Percentiles rank a stretch among this genome's conserved stretches.
These are phyloP conservation scores for Trifolium fragiferum DNA, from an alignment of 306 rosid species.

Conservation along the genomic window DNA sequence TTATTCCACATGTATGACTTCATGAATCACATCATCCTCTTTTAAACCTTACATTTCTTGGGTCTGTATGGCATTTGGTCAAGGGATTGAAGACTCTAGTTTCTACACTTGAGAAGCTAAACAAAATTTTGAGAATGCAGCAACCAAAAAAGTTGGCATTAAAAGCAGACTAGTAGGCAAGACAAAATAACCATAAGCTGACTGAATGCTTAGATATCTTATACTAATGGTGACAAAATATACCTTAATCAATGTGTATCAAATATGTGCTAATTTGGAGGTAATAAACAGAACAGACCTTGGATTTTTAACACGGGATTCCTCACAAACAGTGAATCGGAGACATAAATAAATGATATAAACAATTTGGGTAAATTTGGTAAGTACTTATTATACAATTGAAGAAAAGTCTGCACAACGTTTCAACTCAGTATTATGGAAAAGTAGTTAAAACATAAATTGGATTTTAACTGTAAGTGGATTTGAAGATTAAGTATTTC, in stretches of 20 bases:
- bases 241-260: too few relatives aligned
- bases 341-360: too few relatives aligned
- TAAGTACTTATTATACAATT: too few relatives aligned
- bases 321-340: too few relatives aligned
- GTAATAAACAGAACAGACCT: too few relatives aligned
- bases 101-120: background rate
- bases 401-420: too few relatives aligned
- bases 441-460: too few relatives aligned
- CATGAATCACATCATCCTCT: background rate
- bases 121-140: background rate
- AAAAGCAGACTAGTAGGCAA: conserved; percentile 25
- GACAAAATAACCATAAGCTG: background rate
- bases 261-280: too few relatives aligned
- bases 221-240: too few relatives aligned
- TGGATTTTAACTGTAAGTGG: conserved; percentile 2
- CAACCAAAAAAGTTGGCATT: background rate
- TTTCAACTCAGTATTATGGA: too few relatives aligned
- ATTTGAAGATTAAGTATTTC: background rate
- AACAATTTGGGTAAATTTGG: too few relatives aligned
- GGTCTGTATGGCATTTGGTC: background rate
- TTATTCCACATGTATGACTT: background rate
- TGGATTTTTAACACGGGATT: too few relatives aligned
- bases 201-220: background rate
- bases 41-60: conserved; percentile 4
- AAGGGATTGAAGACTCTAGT: background rate